phyloP scores from a whole-genome alignment of 305 asterid genomes.

The Fraxinus xanthoxyloides region DNA sequence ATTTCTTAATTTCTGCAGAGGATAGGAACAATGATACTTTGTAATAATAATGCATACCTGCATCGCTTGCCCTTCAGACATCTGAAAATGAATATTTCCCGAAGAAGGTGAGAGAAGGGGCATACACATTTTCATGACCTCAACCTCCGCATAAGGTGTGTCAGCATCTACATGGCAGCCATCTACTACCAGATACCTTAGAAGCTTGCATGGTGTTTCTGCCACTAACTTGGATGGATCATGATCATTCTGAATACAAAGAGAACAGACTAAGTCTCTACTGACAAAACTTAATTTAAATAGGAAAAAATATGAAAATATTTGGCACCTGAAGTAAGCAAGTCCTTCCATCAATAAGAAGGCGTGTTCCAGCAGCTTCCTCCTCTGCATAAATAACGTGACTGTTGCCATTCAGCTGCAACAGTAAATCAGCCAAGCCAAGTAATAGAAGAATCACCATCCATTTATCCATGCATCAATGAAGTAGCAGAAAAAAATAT shows the following conservation, averaged over 20 bases:
- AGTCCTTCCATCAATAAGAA: constrained; percentile 97
- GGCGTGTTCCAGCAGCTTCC: constrained; percentile 99
- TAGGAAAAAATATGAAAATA: constrained; percentile 11
- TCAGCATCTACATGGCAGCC: constrained; percentile 91
- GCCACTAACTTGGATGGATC: constrained; percentile 97
- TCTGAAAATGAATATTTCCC: constrained; percentile 67
- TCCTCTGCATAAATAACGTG: constrained; percentile 95
- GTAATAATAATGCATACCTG: constrained; percentile 57
- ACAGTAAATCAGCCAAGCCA: constrained; percentile 28
- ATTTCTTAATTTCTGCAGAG: constrained; percentile 20
- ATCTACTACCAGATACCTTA: constrained; percentile 75
- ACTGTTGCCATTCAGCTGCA: constrained; percentile 93
- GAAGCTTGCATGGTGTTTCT: constrained; percentile 97
- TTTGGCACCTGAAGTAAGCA: constrained; percentile 84
- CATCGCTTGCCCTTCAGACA: constrained; percentile 99
- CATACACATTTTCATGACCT: constrained; percentile 99
- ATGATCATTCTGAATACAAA: constrained; percentile 76
- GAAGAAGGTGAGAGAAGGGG: constrained; percentile 99
- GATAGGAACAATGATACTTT: constrained; percentile 8
- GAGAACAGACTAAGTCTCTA: constrained; percentile 17
- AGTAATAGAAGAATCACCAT: constrained; percentile 13
- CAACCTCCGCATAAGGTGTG: constrained; percentile 93
- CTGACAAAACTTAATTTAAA: constrained; percentile 3
- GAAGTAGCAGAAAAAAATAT: constrained; percentile 3
- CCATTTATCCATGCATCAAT: constrained; percentile 11